Evolutionary conservation across 2,329 filamentous ascomycete genomes (phyloP).

Genomic region (Talaromyces amestolkiae): DNA sequence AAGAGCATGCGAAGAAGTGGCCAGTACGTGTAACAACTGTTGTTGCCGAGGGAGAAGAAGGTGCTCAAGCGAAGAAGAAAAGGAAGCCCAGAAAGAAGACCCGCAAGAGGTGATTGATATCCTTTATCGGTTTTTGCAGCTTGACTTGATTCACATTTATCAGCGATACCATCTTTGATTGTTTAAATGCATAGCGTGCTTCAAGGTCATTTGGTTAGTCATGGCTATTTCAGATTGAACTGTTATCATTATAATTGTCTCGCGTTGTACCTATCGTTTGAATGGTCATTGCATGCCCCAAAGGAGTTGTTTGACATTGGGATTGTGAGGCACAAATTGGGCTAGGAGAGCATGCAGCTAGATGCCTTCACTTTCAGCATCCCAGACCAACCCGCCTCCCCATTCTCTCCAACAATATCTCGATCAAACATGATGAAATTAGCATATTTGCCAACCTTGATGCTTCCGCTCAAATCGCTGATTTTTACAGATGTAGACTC

Average conservation of each 20-base stretch:
- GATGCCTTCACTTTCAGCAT: background rate
- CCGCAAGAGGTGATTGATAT: constrained; percentile 39
- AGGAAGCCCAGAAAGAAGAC: constrained; percentile 47
- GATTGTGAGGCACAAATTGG: background rate
- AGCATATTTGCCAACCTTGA: background rate
- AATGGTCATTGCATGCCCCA: too few species aligned
- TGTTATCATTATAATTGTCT: too few species aligned
- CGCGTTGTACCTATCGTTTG: too few species aligned
- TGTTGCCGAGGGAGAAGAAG: constrained; percentile 32
- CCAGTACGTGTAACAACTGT: constrained; percentile 37
- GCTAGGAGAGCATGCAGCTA: background rate
- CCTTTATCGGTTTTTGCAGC: background rate
- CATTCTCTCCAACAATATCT: background rate
- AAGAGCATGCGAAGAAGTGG: constrained; percentile 70
- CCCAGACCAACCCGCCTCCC: constrained; percentile 3
- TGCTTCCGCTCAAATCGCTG: background rate
- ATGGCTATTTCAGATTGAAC: background rate
- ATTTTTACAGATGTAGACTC: background rate
- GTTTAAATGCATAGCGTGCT: constrained; percentile 15
- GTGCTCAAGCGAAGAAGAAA: constrained; percentile 40
- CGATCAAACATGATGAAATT: constrained; percentile 10
- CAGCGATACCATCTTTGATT: constrained; percentile 16
- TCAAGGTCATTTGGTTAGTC: background rate
- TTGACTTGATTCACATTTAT: background rate
- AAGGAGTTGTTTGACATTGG: background rate